Evolutionary conservation across 495 filamentous ascomycete genomes (phyloP).

Genomic region (Penicillium dipodomyicola): DNA sequence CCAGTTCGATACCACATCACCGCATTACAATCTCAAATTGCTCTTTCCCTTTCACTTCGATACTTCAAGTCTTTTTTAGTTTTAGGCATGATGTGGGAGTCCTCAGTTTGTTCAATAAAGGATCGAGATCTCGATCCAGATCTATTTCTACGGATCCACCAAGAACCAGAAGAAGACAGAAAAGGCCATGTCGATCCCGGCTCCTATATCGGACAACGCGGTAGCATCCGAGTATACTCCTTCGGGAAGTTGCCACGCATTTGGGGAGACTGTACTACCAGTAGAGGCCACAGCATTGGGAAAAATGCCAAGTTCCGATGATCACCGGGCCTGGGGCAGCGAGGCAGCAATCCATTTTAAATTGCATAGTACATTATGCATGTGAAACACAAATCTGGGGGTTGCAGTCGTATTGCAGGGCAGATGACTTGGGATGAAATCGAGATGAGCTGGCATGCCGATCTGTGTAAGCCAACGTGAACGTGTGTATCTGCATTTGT

Average conservation of each 20-base stretch:
- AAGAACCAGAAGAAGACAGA: background rate
- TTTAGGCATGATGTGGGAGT: slow-evolving; percentile 13
- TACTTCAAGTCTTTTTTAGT: background rate
- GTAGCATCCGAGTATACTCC: background rate
- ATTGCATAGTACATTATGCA: background rate
- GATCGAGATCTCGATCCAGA: background rate
- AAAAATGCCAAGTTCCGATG: background rate
- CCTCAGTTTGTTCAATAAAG: background rate
- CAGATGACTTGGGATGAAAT: background rate
- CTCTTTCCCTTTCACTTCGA: background rate
- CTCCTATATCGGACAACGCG: background rate
- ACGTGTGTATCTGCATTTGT: background rate
- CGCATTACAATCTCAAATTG: slow-evolving; percentile 7
- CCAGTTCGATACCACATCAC: slow-evolving; percentile 13
- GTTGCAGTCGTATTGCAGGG: background rate
- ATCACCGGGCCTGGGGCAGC: background rate
- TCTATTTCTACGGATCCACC: background rate
- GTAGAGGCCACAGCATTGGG: background rate
- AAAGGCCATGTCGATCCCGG: background rate
- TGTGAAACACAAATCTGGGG: slow-evolving; percentile 2
- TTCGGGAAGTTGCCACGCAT: background rate
- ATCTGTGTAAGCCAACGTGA: background rate
- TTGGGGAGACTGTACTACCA: background rate
- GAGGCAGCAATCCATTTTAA: background rate
- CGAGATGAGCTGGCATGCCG: slow-evolving; percentile 3